Evolutionary conservation across 345 rosid genomes (phyloP).

Genomic region (Microthlaspi erraticum): DNA sequence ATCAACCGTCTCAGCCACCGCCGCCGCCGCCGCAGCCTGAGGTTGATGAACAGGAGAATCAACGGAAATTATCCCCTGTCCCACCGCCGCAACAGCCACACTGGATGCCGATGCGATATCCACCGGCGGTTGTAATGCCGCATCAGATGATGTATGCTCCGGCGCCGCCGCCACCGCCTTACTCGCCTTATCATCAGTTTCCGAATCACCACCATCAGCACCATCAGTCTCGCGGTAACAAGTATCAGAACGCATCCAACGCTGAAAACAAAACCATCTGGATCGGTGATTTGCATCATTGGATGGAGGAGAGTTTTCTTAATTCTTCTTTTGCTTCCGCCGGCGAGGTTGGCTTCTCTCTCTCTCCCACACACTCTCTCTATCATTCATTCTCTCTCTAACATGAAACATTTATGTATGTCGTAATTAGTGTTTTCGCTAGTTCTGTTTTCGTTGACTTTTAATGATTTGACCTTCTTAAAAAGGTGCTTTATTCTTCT

Average conservation of each 20-base stretch:
- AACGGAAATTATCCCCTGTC: conserved; percentile 38
- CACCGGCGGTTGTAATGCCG: conserved; percentile 84
- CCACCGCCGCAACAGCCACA: conserved; percentile 26
- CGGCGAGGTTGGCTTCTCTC: conserved; percentile 64
- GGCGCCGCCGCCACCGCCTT: conserved; percentile 64
- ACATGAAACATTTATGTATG: conserved; percentile 1
- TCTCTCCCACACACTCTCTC: conserved; percentile 15
- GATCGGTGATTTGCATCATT: conserved; percentile 94
- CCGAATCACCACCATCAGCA: conserved; percentile 47
- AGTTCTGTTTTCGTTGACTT: neutral
- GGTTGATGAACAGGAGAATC: conserved; percentile 8
- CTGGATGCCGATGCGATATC: conserved; percentile 80
- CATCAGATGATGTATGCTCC: conserved; percentile 72
- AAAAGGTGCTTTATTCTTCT: neutral
- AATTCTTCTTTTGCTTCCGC: conserved; percentile 72
- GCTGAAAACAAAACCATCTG: conserved; percentile 82
- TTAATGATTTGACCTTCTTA: conserved; percentile 4
- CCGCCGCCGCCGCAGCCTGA: neutral
- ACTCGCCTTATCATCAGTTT: conserved; percentile 57
- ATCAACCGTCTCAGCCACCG: conserved; percentile 17
- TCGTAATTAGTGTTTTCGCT: conserved; percentile 1
- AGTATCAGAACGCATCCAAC: conserved; percentile 52
- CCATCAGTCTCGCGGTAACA: conserved; percentile 35
- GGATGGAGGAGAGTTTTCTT: conserved; percentile 97
- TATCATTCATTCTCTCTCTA: neutral